A percentile compares a stretch with the other conserved stretches of the same genome.
phyloP scores from a whole-genome alignment of 495 filamentous ascomycete species.

The Lentithecium fluviatile region DNA sequence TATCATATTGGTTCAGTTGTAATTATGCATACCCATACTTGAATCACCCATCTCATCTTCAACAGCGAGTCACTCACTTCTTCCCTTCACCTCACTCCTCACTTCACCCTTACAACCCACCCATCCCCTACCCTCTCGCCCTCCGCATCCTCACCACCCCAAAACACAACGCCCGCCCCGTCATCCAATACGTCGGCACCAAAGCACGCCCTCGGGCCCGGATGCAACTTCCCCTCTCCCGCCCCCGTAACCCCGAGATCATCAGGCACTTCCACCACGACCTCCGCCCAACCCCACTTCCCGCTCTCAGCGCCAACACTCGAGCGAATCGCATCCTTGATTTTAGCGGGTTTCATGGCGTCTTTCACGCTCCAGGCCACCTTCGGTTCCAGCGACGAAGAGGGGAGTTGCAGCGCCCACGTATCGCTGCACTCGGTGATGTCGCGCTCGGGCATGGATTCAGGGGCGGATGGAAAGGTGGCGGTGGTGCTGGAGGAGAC shows the following conservation, averaged over 20 bases:
- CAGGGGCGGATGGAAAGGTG: neutral
- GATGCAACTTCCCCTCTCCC: constrained; percentile 55
- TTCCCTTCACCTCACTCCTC: too few relatives aligned
- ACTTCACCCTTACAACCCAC: constrained; percentile 51
- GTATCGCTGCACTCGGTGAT: constrained; percentile 46
- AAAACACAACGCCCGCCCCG: constrained; percentile 50
- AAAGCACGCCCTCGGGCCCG: constrained; percentile 52
- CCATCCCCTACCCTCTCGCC: constrained; percentile 53
- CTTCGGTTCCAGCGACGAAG: constrained; percentile 27
- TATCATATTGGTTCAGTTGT: too few relatives aligned
- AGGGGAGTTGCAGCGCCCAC: constrained; percentile 55
- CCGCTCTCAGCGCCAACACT: constrained; percentile 47
- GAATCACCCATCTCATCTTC: too few relatives aligned
- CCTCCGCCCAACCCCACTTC: constrained; percentile 50
- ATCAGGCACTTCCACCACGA: constrained; percentile 47
- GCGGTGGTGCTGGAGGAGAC: neutral
- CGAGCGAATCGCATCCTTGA: constrained; percentile 52
- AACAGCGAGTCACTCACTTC: too few relatives aligned
- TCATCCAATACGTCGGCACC: constrained; percentile 47
- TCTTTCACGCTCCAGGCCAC: constrained; percentile 7
- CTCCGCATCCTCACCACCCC: constrained; percentile 53
- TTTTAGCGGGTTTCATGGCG: constrained; percentile 47
- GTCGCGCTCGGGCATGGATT: neutral
- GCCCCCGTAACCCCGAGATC: constrained; percentile 44
- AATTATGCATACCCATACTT: too few relatives aligned